phyloP scores from a whole-genome alignment of 495 filamentous ascomycete species.

The Penicillium daleae region DNA sequence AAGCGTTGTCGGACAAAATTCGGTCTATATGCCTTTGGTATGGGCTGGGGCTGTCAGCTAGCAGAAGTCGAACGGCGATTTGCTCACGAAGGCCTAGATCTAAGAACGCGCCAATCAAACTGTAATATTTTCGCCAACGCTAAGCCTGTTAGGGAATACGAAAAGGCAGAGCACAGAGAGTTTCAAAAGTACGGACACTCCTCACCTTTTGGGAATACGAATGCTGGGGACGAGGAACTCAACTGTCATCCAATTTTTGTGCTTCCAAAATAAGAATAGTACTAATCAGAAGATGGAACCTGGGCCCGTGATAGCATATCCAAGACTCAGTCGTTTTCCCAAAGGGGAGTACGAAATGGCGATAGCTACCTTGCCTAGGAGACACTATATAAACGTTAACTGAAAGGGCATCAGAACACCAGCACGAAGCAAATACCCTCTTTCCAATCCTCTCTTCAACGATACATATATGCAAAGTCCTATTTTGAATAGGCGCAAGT shows the following conservation, averaged over 20 bases:
- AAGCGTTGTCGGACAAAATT: no score
- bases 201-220: constrained; percentile 2
- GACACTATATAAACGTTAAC: not conserved
- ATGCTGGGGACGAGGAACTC: not conserved
- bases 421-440: no score
- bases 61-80: not conserved
- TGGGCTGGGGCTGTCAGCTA: not conserved
- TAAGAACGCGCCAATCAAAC: not conserved
- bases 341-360: not conserved
- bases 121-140: not conserved
- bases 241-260: not conserved
- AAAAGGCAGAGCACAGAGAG: not conserved
- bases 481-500: not conserved
- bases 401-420: not conserved
- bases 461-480: not conserved
- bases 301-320: not conserved
- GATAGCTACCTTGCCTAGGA: not conserved
- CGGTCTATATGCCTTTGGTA: no score
- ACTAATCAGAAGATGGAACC: not conserved
- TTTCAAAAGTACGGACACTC: not conserved
- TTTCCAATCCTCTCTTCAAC: not conserved
- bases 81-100: not conserved
- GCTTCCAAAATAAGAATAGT: not conserved
- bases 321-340: not conserved
- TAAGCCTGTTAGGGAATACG: not conserved